Evolutionary conservation across 202 grass and related monocot species (phyloP), one percentile per base, ranked within the genome.

Genomic region (Carex arenaria): DNA sequence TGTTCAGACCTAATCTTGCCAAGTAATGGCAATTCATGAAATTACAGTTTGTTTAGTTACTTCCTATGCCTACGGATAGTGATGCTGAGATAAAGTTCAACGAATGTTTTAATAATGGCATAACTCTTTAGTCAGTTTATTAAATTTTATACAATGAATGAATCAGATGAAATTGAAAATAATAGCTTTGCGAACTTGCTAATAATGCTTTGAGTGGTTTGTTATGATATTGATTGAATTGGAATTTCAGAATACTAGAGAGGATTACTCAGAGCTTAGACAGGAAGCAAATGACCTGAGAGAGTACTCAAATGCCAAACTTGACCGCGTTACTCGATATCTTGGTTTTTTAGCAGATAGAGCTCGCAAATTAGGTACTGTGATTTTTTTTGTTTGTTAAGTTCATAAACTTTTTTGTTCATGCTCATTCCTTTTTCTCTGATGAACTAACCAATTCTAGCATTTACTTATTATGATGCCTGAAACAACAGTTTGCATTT

Each of bases 261-360:
- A 98, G 47, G 89, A 95, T 61, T 98, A 92, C 77, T 87, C 93
- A 86, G 91, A 93, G 67, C 84, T 98, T 79, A 95, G 93, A 82
- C 95, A 98, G 72, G 95, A 98, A 93, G 93, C 93, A 40, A 92
- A 51, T 12, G 95, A 95, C 85, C 95, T 98, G 77, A 90, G 87
- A 79, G 95, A 98, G 83, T 98, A 98, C 83, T 98, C 93, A 43
- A 93, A 92, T 90, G 95, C 95, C 80, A 98, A 98, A 86, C 63
- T 98, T 77, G 91, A 90, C 47, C 88, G 93, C 34, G 95, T 98
- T 80, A 98, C 95, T 67, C 92, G 93, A 12, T 98, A 98, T 88
- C 89, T 98, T 83, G 95, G 95, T 83, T 94, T 95, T 92, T 93
- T 98, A 86, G 89, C 91, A 15, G 95, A 98, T 72, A 95, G 93